phyloP scores from a whole-genome alignment of 2,329 filamentous ascomycete species.

The Paradendryphiella salina region DNA sequence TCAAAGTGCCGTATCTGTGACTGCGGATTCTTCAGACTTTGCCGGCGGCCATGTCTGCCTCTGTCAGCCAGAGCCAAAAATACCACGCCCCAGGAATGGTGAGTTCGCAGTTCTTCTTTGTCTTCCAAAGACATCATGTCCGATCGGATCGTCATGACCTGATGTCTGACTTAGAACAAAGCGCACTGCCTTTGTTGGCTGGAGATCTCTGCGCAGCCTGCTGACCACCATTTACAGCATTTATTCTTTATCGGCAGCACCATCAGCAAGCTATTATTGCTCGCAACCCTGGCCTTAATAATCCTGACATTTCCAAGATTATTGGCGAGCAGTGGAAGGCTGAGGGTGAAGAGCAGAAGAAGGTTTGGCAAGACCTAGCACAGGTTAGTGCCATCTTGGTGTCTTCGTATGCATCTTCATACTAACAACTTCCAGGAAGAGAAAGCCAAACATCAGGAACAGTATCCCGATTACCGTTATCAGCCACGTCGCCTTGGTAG shows the following conservation, averaged over 20 bases:
- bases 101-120: slow-evolving; percentile 46
- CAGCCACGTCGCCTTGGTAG: slow-evolving; percentile 67
- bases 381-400: slow-evolving; percentile 59
- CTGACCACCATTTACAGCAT: slow-evolving; percentile 64
- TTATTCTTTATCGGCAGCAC: slow-evolving; percentile 95
- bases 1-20: slow-evolving; percentile 33
- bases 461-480: slow-evolving; percentile 93
- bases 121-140: slow-evolving; percentile 13
- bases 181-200: slow-evolving; percentile 36
- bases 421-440: slow-evolving; percentile 64
- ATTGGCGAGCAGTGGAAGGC: slow-evolving; percentile 91
- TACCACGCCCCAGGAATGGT: slow-evolving; percentile 72
- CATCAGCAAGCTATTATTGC: slow-evolving; percentile 81
- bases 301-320: slow-evolving; percentile 96
- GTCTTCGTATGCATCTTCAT: background rate
- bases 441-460: slow-evolving; percentile 82
- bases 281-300: slow-evolving; percentile 84
- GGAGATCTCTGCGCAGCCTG: slow-evolving; percentile 21
- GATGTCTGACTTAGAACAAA: slow-evolving; percentile 28
- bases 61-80: slow-evolving; percentile 71
- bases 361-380: slow-evolving; percentile 84
- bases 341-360: slow-evolving; percentile 73
- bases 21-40: slow-evolving; percentile 32
- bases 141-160: slow-evolving; percentile 14
- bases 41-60: slow-evolving; percentile 62